These are phyloP conservation scores for Melocanna baccifera DNA, from an alignment of 176 grass and related monocot genomes.

Conservation along the genomic window DNA sequence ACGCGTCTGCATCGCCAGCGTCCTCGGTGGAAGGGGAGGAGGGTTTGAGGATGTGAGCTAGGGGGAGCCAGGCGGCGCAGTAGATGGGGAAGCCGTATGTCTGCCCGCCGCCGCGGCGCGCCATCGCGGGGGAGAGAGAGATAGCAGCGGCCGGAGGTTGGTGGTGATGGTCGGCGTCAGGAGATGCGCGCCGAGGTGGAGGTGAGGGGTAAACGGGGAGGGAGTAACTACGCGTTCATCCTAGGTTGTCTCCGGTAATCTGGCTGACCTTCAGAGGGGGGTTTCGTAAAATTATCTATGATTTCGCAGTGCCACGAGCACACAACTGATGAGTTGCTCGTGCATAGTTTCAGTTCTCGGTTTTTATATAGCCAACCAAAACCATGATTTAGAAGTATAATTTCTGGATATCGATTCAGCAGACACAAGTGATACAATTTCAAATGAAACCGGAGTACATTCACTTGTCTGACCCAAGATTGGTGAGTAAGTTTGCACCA, in stretches of 20 bases:
- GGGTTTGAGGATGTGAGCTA: constrained; percentile 54
- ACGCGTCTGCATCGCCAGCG: not conserved
- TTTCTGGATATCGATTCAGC: no score
- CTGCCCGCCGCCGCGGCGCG: constrained; percentile 38
- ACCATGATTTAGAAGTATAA: no score
- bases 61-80: constrained; percentile 76
- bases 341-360: no score
- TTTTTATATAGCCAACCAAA: no score
- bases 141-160: not conserved
- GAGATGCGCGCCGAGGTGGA: not conserved
- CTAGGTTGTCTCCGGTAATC: not conserved
- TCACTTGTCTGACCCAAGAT: no score
- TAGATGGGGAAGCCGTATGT: constrained; percentile 95
- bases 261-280: not conserved
- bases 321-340: no score
- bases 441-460: no score
- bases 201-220: not conserved
- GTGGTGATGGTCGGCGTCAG: not conserved
- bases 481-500: no score
- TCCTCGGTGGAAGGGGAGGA: constrained; percentile 7
- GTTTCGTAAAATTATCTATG: not conserved
- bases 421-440: no score
- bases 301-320: no score
- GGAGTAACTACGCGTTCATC: not conserved
- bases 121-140: constrained; percentile 7